A percentile compares a stretch with the other conserved stretches of the same genome.
phyloP scores from a whole-genome alignment of 805 yeast genomes.

The Ascoidea tarda region DNA sequence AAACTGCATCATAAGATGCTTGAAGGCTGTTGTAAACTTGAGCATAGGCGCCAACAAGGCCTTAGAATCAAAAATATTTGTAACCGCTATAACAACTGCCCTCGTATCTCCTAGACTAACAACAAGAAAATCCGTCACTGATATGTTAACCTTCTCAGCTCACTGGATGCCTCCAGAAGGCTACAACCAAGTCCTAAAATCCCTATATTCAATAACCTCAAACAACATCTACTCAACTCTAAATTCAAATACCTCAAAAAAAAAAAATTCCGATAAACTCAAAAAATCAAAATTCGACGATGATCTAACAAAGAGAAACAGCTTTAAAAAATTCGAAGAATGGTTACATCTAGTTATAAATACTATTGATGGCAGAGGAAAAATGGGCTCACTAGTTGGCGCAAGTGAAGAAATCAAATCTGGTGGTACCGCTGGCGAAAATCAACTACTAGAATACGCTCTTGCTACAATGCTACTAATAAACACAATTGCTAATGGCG shows the following conservation, averaged over 20 bases:
- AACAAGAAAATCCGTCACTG: slow-evolving; percentile 72
- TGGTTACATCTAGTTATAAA: slow-evolving; percentile 59
- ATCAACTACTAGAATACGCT: slow-evolving; percentile 55
- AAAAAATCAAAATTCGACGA: background rate
- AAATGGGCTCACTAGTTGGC: slow-evolving; percentile 82
- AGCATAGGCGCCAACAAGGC: slow-evolving; percentile 48
- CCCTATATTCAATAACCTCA: slow-evolving; percentile 27
- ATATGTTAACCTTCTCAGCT: slow-evolving; percentile 46
- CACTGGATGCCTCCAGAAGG: slow-evolving; percentile 28
- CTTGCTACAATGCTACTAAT: slow-evolving; percentile 57
- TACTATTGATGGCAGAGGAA: slow-evolving; percentile 76
- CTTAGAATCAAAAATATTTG: slow-evolving; percentile 26
- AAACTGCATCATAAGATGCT: slow-evolving; percentile 59
- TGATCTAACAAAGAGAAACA: slow-evolving; percentile 5
- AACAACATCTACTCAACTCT: slow-evolving; percentile 2
- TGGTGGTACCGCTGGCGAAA: slow-evolving; percentile 37
- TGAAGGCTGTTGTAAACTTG: slow-evolving; percentile 58
- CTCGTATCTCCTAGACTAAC: slow-evolving; percentile 59
- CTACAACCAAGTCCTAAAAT: slow-evolving; percentile 41
- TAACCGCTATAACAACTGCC: slow-evolving; percentile 57
- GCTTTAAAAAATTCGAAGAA: slow-evolving; percentile 16
- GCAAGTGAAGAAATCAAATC: slow-evolving; percentile 71
- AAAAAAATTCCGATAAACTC: background rate
- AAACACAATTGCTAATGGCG: slow-evolving; percentile 42
- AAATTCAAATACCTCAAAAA: too few species aligned